Evolutionary conservation across 192 early-diverging fungal genomes (phyloP), one percentile per base, ranked within the genome.

Genomic region (Tieghemiomyces parasiticus): DNA sequence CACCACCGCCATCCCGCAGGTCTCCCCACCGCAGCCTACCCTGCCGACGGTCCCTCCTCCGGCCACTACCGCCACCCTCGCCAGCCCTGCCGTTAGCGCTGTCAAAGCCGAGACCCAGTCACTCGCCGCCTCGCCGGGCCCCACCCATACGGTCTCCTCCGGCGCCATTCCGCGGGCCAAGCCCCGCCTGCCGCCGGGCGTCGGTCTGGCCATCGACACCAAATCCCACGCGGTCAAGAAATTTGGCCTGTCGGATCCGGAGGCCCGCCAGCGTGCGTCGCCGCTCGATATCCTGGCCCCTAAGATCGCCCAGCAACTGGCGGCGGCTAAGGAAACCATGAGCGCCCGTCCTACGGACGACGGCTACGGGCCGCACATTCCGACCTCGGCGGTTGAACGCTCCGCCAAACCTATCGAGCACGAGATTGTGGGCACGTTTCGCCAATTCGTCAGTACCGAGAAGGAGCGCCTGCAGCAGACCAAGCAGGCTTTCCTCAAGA

Each of bases 381-480:
- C 50, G 20, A 16, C 26, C 2, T 52, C 50, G 50, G 50, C 50
- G 2, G 26, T 65, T 26, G 64, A 48, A 46, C 30, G 35, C 46
- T 25, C n/a, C 35, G 35, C n/a, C 60, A 35, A 65, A 51, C 67
- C 62, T 20, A 61, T 35, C 35, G 49, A 69, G 45, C 77, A 80
- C 14, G 78, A 87, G 54, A 73, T 84, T 62, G 69, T 69, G 0
- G 71, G 60, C 28, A 78, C 70, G 0, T 80, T 79, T 49, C 62
- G 69, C 20, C 69, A 81, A 45, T 91, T 90, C 70, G 82, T 86
- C 19, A 78, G 73, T 20, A 77, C 75, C 3, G 91, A 94, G 68
- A 87, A 91, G 38, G 84, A 81, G 53, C 75, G 81, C 34, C 78
- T 93, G 25, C 74, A 83, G 35, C 81, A 86, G 62, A 81, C 79